phyloP scores from a whole-genome alignment of 345 rosid genomes.

The Pugionium dolabratum region DNA sequence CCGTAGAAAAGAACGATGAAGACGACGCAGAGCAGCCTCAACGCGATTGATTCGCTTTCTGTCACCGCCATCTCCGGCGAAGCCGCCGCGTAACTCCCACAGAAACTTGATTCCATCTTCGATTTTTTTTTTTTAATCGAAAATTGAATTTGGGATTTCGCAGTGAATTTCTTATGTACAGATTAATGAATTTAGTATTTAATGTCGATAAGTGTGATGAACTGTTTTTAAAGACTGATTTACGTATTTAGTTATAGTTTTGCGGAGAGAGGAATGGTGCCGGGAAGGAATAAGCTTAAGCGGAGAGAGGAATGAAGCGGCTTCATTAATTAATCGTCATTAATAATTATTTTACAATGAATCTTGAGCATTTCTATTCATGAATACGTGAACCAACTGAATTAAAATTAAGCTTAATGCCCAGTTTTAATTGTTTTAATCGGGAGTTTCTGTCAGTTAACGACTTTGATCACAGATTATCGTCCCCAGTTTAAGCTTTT shows the following conservation, averaged over 20 bases:
- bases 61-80: slow-evolving; percentile 35
- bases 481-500: neutral
- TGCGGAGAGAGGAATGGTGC: slow-evolving; percentile 29
- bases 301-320: too few relatives aligned
- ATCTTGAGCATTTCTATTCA: slow-evolving; percentile 14
- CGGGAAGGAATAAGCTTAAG: slow-evolving; percentile 41
- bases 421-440: slow-evolving; percentile 30
- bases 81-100: slow-evolving; percentile 9
- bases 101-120: slow-evolving; percentile 30
- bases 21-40: slow-evolving; percentile 30
- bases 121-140: neutral
- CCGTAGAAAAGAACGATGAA: slow-evolving; percentile 35
- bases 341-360: slow-evolving; percentile 12
- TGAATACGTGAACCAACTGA: slow-evolving; percentile 16
- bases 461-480: slow-evolving; percentile 1
- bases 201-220: slow-evolving; percentile 18
- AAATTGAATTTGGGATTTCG: neutral
- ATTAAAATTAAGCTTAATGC: slow-evolving; percentile 26
- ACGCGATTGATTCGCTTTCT: slow-evolving; percentile 24
- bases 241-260: slow-evolving; percentile 34
- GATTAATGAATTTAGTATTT: slow-evolving; percentile 9
- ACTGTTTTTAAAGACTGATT: slow-evolving; percentile 36
- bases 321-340: slow-evolving; percentile 19
- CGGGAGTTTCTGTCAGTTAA: slow-evolving; percentile 13
- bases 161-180: slow-evolving; percentile 24